These are phyloP conservation scores for Penicillium soppii DNA, from an alignment of 495 filamentous ascomycete genomes.

Conservation along the genomic window DNA sequence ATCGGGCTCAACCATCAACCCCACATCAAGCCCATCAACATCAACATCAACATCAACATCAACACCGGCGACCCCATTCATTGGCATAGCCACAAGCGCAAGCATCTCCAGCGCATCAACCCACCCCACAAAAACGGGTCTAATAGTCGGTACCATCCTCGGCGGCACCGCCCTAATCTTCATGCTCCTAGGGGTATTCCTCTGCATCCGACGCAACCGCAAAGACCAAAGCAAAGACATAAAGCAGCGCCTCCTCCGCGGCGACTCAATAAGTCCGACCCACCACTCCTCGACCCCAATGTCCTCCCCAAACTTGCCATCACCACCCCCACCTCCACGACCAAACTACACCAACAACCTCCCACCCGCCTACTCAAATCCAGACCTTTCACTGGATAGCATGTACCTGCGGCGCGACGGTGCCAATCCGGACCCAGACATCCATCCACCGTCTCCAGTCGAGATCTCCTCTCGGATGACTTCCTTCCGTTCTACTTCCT, in stretches of 20 bases:
- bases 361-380: constrained; percentile 7
- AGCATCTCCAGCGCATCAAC: background rate
- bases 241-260: constrained; percentile 17
- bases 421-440: constrained; percentile 9
- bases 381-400: constrained; percentile 4
- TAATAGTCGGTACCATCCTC: constrained; percentile 28
- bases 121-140: constrained; percentile 6
- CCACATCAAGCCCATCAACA: background rate
- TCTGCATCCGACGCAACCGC: constrained; percentile 23
- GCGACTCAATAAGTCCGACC: constrained; percentile 12
- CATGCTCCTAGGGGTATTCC: constrained; percentile 15
- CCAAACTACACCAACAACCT: background rate
- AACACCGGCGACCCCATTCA: background rate
- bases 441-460: constrained; percentile 1
- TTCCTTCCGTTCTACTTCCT: constrained; percentile 22
- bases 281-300: too few relatives aligned
- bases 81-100: background rate
- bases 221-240: constrained; percentile 4
- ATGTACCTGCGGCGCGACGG: constrained; percentile 6
- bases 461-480: constrained; percentile 9
- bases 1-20: background rate
- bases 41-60: background rate
- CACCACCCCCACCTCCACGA: constrained; percentile 5
- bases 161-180: constrained; percentile 27
- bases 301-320: constrained; percentile 1